These are phyloP conservation scores for Ogataea pilisensis DNA, from an alignment of 805 yeast genomes.

Conservation along the genomic window DNA sequence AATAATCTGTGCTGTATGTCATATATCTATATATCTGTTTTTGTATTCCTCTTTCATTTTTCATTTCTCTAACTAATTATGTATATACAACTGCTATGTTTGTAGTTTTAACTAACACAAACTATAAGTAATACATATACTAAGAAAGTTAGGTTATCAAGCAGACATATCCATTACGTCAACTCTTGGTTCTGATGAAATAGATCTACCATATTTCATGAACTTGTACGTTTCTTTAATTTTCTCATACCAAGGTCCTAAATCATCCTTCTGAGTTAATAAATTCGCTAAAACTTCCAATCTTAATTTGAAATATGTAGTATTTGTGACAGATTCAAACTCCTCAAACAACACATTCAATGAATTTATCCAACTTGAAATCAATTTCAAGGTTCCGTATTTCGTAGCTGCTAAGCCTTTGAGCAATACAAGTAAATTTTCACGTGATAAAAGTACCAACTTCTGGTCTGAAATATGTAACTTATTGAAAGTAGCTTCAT, in stretches of 20 bases:
- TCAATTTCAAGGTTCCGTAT: slow-evolving; percentile 23
- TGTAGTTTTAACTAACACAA: no score
- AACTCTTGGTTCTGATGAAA: slow-evolving; percentile 12
- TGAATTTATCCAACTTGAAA: slow-evolving; percentile 26
- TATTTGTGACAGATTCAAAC: slow-evolving; percentile 13
- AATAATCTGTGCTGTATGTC: no score
- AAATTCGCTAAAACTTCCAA: slow-evolving; percentile 16
- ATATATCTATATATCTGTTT: no score
- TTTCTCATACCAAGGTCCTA: slow-evolving; percentile 23
- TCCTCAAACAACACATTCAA: slow-evolving; percentile 28
- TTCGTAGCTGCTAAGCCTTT: slow-evolving; percentile 16
- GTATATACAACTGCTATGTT: no score
- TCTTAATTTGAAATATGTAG: slow-evolving; percentile 21
- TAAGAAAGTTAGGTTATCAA: no score
- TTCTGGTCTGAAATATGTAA: slow-evolving; percentile 14
- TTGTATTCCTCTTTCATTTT: no score
- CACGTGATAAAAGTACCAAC: slow-evolving; percentile 21
- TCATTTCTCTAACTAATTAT: no score
- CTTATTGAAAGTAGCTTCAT: slow-evolving; percentile 17
- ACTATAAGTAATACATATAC: no score
- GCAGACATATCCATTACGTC: slow-evolving; percentile 21
- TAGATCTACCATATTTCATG: slow-evolving; percentile 21
- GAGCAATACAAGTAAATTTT: slow-evolving; percentile 23
- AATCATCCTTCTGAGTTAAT: slow-evolving; percentile 5
- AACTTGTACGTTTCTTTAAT: slow-evolving; percentile 10